These are phyloP conservation scores for Kodamaea anthophila DNA, from an alignment of 1,139 yeast species.

Conservation along the genomic window DNA sequence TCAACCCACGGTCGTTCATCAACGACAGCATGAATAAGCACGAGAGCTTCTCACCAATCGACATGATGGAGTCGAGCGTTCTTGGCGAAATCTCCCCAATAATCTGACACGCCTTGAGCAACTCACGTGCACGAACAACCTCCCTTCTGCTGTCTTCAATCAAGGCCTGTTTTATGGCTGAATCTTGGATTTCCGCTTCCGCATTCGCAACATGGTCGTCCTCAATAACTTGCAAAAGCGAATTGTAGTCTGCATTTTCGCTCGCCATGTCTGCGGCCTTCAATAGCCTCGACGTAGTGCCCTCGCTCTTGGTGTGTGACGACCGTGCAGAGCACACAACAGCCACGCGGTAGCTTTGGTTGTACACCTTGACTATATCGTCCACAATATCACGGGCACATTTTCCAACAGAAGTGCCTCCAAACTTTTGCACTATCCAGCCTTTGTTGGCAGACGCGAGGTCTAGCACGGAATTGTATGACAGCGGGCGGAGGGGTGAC, in stretches of 20 bases:
- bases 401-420: constrained; percentile 98
- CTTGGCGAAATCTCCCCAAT: constrained; percentile 89
- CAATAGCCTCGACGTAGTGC: constrained; percentile 83
- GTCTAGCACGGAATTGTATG: constrained; percentile 41
- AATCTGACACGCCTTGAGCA: constrained; percentile 80
- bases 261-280: constrained; percentile 76
- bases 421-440: constrained; percentile 93
- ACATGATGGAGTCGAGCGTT: constrained; percentile 84
- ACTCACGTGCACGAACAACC: constrained; percentile 58
- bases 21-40: constrained; percentile 84
- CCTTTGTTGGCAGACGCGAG: constrained; percentile 23
- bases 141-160: constrained; percentile 56
- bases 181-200: constrained; percentile 40
- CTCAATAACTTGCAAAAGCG: constrained; percentile 56
- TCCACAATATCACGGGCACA: constrained; percentile 81
- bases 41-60: constrained; percentile 88
- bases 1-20: constrained; percentile 73
- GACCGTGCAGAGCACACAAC: constrained; percentile 96
- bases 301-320: constrained; percentile 84
- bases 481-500: constrained; percentile 13
- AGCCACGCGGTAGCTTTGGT: constrained; percentile 65
- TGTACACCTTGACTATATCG: constrained; percentile 68
- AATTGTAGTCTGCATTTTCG: constrained; percentile 45
- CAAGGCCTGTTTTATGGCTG: constrained; percentile 41
- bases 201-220: constrained; percentile 80